Conservation (phyloP, 2,329 filamentous ascomycete genomes). For the Incumbomyces delicatus region DNA sequence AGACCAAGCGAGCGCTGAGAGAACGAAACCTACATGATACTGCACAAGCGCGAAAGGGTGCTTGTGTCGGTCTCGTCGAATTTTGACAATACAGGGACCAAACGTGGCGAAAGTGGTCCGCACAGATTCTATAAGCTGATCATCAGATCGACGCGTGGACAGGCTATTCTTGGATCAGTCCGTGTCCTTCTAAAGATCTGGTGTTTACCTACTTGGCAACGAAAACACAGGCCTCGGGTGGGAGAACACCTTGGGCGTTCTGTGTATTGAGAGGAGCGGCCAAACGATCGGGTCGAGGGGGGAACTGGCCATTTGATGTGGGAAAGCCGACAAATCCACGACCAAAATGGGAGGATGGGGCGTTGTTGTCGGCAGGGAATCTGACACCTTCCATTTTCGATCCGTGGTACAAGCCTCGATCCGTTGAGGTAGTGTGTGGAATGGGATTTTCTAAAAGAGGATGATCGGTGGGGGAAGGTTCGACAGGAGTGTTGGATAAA, state of each 20-base stretch:
- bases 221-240: slow-evolving; percentile 29
- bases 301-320: slow-evolving; percentile 1
- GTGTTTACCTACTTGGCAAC: slow-evolving; percentile 28
- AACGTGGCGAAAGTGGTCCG: slow-evolving; percentile 24
- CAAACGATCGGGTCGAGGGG: slow-evolving; percentile 23
- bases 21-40: slow-evolving; percentile 25
- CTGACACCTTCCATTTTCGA: slow-evolving; percentile 6
- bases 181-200: not conserved
- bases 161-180: slow-evolving; percentile 20
- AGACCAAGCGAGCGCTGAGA: not conserved
- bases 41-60: slow-evolving; percentile 31
- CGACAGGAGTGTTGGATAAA: not conserved
- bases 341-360: not conserved
- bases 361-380: not conserved
- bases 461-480: not conserved
- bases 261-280: slow-evolving; percentile 22
- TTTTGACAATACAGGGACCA: slow-evolving; percentile 28
- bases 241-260: slow-evolving; percentile 30
- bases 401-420: not conserved
- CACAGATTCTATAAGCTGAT: slow-evolving; percentile 24
- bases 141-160: slow-evolving; percentile 20
- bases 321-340: slow-evolving; percentile 4
- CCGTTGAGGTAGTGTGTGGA: not conserved
- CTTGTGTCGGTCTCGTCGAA: slow-evolving; percentile 26
- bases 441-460: not conserved